phyloP scores from a whole-genome alignment of 2,329 filamentous ascomycete genomes.

The Clonostachys sp. region DNA sequence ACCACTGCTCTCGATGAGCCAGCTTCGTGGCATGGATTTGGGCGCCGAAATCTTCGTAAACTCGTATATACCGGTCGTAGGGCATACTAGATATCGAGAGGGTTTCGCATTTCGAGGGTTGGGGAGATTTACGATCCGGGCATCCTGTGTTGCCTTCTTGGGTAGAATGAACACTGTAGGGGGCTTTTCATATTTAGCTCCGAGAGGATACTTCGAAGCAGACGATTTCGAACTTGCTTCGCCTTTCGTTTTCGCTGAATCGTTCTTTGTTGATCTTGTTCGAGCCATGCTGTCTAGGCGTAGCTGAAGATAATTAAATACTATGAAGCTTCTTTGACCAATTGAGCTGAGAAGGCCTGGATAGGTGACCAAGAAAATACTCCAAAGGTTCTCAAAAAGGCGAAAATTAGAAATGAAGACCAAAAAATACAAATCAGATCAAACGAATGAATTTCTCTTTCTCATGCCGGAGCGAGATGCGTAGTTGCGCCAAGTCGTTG shows the following conservation, averaged over 20 bases:
- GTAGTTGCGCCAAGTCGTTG: too few species aligned
- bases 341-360: too few species aligned
- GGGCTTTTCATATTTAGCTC: conserved; percentile 32
- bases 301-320: too few species aligned
- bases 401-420: too few species aligned
- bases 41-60: conserved; percentile 54
- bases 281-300: conserved; percentile 35
- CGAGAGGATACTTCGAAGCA: conserved; percentile 13
- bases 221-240: neutral
- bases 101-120: conserved; percentile 52
- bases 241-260: conserved; percentile 9
- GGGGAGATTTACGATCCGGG: conserved; percentile 55
- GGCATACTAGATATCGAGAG: conserved; percentile 58
- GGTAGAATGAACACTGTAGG: conserved; percentile 59
- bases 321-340: too few species aligned
- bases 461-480: too few species aligned
- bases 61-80: conserved; percentile 59
- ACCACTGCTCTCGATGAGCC: conserved; percentile 45
- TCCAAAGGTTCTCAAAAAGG: too few species aligned
- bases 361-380: too few species aligned
- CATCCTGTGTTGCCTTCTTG: conserved; percentile 42
- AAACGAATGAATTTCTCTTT: too few species aligned
- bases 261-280: conserved; percentile 38
- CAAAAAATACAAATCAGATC: too few species aligned
- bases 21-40: conserved; percentile 52